phyloP scores from a whole-genome alignment of 306 rosid species.

The Sphenostylis stenocarpa region DNA sequence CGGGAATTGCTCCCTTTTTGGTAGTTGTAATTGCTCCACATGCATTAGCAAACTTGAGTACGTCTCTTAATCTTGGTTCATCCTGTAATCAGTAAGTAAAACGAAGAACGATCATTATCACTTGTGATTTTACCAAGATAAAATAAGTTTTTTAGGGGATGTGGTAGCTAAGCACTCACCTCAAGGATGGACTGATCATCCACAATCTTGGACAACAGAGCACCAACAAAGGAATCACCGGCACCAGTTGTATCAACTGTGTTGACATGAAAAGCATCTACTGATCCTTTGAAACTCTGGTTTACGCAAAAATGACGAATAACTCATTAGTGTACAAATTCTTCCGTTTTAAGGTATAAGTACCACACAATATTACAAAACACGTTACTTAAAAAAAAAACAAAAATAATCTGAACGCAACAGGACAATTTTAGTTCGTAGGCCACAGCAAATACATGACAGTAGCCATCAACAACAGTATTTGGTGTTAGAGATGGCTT shows the following conservation, averaged over 20 bases:
- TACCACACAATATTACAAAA: no score
- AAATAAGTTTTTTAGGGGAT: no score
- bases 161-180: slow-evolving; percentile 39
- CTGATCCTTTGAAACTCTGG: slow-evolving; percentile 78
- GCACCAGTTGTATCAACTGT: slow-evolving; percentile 94
- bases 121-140: no score
- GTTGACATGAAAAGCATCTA: slow-evolving; percentile 70
- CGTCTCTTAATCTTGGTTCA: slow-evolving; percentile 64
- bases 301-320: not conserved
- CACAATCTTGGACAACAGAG: slow-evolving; percentile 70
- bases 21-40: slow-evolving; percentile 94
- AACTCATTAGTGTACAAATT: not conserved
- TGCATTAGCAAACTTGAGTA: slow-evolving; percentile 76
- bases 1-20: slow-evolving; percentile 87
- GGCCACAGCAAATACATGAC: not conserved
- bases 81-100: slow-evolving; percentile 52
- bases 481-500: not conserved
- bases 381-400: not conserved
- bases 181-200: slow-evolving; percentile 86
- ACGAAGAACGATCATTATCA: no score
- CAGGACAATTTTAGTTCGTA: not conserved
- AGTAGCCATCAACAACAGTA: not conserved
- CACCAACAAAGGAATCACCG: slow-evolving; percentile 94
- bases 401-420: not conserved
- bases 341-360: no score